Conservation (phyloP, 208 protist species). For the Acanthamoeba healyi region DNA sequence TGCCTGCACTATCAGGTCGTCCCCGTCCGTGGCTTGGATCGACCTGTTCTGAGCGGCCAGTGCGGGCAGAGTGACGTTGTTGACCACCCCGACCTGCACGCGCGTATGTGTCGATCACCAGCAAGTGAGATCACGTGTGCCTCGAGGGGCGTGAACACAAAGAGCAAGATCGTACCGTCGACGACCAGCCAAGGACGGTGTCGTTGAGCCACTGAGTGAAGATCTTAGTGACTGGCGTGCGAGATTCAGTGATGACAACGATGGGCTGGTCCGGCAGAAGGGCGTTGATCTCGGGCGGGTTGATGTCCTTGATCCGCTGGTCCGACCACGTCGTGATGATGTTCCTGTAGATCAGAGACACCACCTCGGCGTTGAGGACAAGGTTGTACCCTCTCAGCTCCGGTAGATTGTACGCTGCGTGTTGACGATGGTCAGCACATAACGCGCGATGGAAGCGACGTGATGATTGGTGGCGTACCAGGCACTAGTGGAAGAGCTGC, state of each 20-base stretch:
- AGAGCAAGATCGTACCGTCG: background rate
- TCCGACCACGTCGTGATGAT: constrained; percentile 2
- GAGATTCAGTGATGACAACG: background rate
- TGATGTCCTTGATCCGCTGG: constrained; percentile 39
- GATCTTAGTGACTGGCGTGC: background rate
- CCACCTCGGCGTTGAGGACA: background rate
- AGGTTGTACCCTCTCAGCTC: constrained; percentile 8
- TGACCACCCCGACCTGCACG: background rate
- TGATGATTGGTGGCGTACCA: background rate
- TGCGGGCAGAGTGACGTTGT: background rate
- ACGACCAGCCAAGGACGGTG: background rate
- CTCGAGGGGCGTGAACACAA: background rate
- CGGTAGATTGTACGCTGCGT: constrained; percentile 13
- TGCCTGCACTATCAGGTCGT: background rate
- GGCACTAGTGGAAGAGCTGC: background rate
- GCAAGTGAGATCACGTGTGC: background rate
- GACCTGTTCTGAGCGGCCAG: background rate
- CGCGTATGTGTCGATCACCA: too few relatives aligned
- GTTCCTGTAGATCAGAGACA: constrained; percentile 24
- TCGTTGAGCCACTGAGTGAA: background rate
- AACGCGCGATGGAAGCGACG: too few relatives aligned
- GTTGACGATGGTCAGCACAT: too few relatives aligned
- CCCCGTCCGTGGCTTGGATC: background rate
- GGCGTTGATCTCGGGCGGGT: background rate
- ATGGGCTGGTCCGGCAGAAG: constrained; percentile 7